Percentiles rank a stretch among this genome's conserved stretches.
These are phyloP conservation scores for Fusarium foetens DNA, from an alignment of 2,329 filamentous ascomycete species.

Conservation along the genomic window DNA sequence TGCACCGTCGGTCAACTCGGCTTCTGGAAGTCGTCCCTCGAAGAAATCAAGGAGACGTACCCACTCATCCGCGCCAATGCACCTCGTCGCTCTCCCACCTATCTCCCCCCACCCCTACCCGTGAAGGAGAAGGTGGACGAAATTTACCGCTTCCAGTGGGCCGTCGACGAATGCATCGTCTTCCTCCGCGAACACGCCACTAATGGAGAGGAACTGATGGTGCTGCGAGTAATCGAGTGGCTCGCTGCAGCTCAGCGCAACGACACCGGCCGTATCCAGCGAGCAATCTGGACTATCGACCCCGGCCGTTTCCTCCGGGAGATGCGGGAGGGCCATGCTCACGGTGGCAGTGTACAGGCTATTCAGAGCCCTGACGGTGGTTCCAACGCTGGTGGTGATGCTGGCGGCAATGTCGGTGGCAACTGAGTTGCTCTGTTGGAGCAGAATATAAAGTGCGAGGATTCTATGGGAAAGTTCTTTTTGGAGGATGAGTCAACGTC, in stretches of 20 bases:
- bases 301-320: not conserved
- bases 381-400: not conserved
- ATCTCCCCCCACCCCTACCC: not conserved
- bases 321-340: not conserved
- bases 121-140: not conserved
- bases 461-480: accelerated
- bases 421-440: not conserved
- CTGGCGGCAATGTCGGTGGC: not conserved
- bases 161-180: not conserved
- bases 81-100: accelerated
- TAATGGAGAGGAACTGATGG: accelerated
- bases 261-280: not conserved
- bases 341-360: accelerated
- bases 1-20: not conserved
- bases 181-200: not conserved
- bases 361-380: accelerated
- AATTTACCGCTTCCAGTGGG: accelerated
- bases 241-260: no score
- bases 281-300: not conserved
- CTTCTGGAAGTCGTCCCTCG: not conserved
- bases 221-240: not conserved
- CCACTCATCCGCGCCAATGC: not conserved
- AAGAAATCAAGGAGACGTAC: accelerated
- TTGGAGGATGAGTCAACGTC: accelerated
- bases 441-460: no score